phyloP scores from a whole-genome alignment of 2,329 filamentous ascomycete genomes.

The Trichoderma gracile region DNA sequence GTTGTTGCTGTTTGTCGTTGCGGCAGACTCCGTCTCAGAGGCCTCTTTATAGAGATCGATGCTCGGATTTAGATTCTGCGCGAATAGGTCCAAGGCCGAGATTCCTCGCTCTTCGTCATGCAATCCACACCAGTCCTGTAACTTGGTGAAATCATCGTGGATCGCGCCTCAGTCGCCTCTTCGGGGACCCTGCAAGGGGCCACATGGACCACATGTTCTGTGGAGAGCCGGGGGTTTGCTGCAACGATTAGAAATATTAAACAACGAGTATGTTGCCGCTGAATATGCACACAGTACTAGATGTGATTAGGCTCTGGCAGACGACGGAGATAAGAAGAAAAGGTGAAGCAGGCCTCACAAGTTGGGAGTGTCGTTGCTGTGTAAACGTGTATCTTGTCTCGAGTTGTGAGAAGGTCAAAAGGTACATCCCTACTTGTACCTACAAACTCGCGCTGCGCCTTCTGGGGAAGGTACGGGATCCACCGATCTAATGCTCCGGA shows the following conservation, averaged over 20 bases:
- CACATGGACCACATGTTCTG: neutral
- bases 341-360: too few relatives aligned
- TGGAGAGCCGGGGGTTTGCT: too few relatives aligned
- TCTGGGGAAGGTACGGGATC: neutral
- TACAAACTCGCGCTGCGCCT: neutral
- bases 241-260: too few relatives aligned
- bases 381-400: too few relatives aligned
- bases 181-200: neutral
- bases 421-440: too few relatives aligned
- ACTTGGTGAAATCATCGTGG: neutral
- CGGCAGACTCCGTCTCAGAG: neutral
- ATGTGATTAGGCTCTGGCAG: too few relatives aligned
- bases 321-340: too few relatives aligned
- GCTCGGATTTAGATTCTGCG: neutral
- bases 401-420: too few relatives aligned
- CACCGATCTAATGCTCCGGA: conserved; percentile 17
- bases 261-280: too few relatives aligned
- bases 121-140: neutral
- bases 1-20: neutral
- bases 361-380: too few relatives aligned
- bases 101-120: neutral
- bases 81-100: neutral
- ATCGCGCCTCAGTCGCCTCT: neutral
- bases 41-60: neutral
- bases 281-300: too few relatives aligned